A percentile compares a stretch with the other conserved stretches of the same genome.
Evolutionary conservation across 148 eudicot species (phyloP).

Genomic region (Silene uniflora): DNA sequence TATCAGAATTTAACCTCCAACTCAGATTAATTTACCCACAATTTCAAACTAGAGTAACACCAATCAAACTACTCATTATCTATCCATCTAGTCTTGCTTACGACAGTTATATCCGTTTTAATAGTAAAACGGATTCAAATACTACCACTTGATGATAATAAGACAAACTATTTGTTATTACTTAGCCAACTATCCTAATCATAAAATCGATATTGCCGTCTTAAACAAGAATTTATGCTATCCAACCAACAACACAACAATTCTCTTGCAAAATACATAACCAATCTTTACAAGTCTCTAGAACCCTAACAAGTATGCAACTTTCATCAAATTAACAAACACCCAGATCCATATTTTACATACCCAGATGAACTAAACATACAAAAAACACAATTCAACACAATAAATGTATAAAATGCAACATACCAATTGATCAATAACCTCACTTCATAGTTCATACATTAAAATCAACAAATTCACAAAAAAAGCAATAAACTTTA

Average conservation of each 20-base stretch:
- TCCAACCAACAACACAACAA: not conserved
- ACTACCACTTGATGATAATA: too few relatives aligned
- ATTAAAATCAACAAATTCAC: not conserved
- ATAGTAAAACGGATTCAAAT: too few relatives aligned
- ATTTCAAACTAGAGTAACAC: too few relatives aligned
- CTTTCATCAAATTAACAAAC: conserved; percentile 1
- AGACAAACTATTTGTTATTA: too few relatives aligned
- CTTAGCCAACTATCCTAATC: too few relatives aligned
- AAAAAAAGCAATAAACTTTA: conserved; percentile 9
- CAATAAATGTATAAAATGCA: not conserved
- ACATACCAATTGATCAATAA: conserved; percentile 16
- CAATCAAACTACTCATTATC: not conserved
- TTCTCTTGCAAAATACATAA: conserved; percentile 8
- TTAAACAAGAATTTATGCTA: too few relatives aligned
- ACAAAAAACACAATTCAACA: conserved; percentile 9
- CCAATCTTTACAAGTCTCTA: conserved; percentile 10
- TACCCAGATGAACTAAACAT: conserved; percentile 11
- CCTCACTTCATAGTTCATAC: not conserved
- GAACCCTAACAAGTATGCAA: conserved; percentile 16
- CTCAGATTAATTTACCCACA: not conserved
- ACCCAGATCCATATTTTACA: conserved; percentile 27
- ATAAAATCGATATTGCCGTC: too few relatives aligned
- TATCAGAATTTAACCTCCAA: not conserved
- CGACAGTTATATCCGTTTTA: too few relatives aligned
- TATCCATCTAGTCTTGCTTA: too few relatives aligned